Conservation (phyloP, 23 red algal genomes). For the Agarophyton chilense region DNA sequence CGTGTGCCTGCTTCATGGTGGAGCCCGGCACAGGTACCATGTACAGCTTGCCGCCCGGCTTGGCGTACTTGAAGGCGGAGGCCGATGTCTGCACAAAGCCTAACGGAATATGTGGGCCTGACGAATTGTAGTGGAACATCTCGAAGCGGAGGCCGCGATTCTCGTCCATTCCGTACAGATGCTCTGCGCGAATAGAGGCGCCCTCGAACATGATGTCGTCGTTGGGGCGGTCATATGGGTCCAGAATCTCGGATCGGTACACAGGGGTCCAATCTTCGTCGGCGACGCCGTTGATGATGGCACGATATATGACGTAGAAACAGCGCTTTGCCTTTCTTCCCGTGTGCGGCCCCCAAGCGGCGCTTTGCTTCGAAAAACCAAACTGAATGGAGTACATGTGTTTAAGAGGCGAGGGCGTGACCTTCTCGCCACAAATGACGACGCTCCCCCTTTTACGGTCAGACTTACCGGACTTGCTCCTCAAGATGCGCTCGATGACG, state of each 20-base stretch:
- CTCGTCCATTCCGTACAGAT: slow-evolving; percentile 71
- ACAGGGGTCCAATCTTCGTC: slow-evolving; percentile 78
- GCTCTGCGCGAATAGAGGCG: slow-evolving; percentile 66
- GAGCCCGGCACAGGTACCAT: slow-evolving; percentile 65
- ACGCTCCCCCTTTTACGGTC: slow-evolving; percentile 53
- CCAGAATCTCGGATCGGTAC: slow-evolving; percentile 66
- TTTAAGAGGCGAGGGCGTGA: not conserved
- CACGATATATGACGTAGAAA: slow-evolving; percentile 67
- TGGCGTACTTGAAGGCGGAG: slow-evolving; percentile 63
- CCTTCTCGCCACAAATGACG: slow-evolving; percentile 61
- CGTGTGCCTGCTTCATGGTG: slow-evolving; percentile 51
- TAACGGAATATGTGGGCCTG: slow-evolving; percentile 57
- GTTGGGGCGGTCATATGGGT: not conserved
- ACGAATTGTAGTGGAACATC: slow-evolving; percentile 62
- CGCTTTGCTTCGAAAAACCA: slow-evolving; percentile 40
- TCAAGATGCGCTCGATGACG: slow-evolving; percentile 63
- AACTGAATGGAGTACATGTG: slow-evolving; percentile 72
- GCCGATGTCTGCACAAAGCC: slow-evolving; percentile 77
- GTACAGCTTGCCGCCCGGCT: slow-evolving; percentile 67
- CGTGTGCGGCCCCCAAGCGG: slow-evolving; percentile 32
- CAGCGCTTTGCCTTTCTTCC: slow-evolving; percentile 39
- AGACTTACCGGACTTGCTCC: slow-evolving; percentile 37
- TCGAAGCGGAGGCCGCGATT: slow-evolving; percentile 66
- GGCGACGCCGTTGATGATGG: slow-evolving; percentile 74
- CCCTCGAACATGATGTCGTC: slow-evolving; percentile 62